Percentiles rank a stretch among this genome's conserved stretches.
phyloP scores from a whole-genome alignment of 2,329 filamentous ascomycete genomes.

The Bipolaris bicolor region DNA sequence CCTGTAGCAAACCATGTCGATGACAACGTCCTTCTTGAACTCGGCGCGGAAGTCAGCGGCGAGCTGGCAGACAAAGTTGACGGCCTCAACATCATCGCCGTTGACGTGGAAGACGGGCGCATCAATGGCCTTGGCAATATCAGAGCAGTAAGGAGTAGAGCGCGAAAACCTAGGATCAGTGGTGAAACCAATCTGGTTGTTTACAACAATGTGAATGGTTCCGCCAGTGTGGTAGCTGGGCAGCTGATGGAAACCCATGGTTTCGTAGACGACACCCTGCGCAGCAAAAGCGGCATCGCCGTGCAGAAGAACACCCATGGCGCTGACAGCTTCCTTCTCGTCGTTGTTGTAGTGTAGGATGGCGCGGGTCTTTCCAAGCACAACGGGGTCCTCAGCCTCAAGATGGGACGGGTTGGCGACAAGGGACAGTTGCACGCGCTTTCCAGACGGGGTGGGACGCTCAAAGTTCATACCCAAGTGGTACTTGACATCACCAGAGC shows the following conservation, averaged over 20 bases:
- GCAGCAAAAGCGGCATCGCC: slow-evolving; percentile 96
- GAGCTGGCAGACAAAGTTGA: slow-evolving; percentile 97
- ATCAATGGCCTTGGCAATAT: slow-evolving; percentile 98
- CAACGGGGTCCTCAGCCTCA: slow-evolving; percentile 97
- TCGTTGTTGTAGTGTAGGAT: slow-evolving; percentile 99
- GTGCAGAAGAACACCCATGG: slow-evolving; percentile 95
- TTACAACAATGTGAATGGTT: slow-evolving; percentile 95
- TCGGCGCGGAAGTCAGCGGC: slow-evolving; percentile 97
- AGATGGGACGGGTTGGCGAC: slow-evolving; percentile 98
- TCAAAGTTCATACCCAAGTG: slow-evolving; percentile 99
- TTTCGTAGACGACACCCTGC: slow-evolving; percentile 98
- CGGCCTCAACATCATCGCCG: slow-evolving; percentile 95
- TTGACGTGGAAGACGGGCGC: slow-evolving; percentile 99
- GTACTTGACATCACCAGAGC: slow-evolving; percentile 98
- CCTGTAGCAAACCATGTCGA: slow-evolving; percentile 98
- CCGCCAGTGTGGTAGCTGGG: slow-evolving; percentile 97
- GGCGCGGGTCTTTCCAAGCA: slow-evolving; percentile 94
- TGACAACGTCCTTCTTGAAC: slow-evolving; percentile 98
- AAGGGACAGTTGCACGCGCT: slow-evolving; percentile 98
- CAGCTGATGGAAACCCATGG: slow-evolving; percentile 94
- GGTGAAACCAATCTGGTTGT: slow-evolving; percentile 99
- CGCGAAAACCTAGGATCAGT: slow-evolving; percentile 97
- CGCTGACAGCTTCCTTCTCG: slow-evolving; percentile 83
- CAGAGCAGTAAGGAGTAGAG: slow-evolving; percentile 97
- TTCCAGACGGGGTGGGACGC: slow-evolving; percentile 94